Conservation (phyloP, 345 rosid genomes). For the Raphanus raphanistrum region DNA sequence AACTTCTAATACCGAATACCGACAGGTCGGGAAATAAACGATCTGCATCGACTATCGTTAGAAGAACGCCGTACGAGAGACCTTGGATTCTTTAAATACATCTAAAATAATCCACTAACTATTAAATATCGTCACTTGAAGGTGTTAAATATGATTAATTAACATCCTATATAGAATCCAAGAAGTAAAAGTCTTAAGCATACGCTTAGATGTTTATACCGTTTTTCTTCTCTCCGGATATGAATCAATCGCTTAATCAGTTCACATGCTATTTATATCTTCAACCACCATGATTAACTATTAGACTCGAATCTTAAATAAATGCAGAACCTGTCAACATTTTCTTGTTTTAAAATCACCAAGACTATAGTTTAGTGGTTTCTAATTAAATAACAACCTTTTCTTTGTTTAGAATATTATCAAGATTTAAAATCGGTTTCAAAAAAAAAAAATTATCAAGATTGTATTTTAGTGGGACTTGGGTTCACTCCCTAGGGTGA, state of each 20-base stretch:
- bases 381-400: not conserved
- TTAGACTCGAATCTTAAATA: conserved; percentile 1
- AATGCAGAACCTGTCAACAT: conserved; percentile 19
- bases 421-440: not conserved
- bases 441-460: too few relatives aligned
- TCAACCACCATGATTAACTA: conserved; percentile 24
- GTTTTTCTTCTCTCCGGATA: not conserved
- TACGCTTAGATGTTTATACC: conserved; percentile 1
- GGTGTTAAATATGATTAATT: conserved; percentile 10
- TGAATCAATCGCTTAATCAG: conserved; percentile 4
- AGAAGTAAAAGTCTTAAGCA: conserved; percentile 27
- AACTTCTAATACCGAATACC: not conserved
- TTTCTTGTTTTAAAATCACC: not conserved
- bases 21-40: not conserved
- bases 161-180: conserved; percentile 21
- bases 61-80: conserved; percentile 13
- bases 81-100: not conserved
- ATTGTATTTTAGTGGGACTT: too few relatives aligned
- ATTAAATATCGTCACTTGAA: conserved; percentile 23
- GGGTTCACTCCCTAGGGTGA: too few relatives aligned
- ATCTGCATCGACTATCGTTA: conserved; percentile 11
- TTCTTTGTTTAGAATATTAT: not conserved
- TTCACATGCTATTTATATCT: conserved; percentile 29
- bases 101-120: not conserved
- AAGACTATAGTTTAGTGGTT: not conserved